These are phyloP conservation scores for Penicillium cinerascens DNA, from an alignment of 495 filamentous ascomycete species.

Conservation along the genomic window DNA sequence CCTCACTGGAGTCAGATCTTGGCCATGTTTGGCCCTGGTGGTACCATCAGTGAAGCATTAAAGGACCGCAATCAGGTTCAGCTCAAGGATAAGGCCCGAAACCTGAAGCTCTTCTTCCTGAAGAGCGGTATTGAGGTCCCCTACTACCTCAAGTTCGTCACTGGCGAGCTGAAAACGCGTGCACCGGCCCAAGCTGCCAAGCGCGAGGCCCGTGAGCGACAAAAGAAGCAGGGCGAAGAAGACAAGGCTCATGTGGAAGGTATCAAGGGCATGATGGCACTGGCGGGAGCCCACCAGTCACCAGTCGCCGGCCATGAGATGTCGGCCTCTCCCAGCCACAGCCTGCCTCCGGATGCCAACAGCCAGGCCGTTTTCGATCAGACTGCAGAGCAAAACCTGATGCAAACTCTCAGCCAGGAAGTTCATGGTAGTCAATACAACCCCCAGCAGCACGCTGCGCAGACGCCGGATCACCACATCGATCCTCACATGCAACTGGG, in stretches of 20 bases:
- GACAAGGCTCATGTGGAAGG: slow-evolving; percentile 70
- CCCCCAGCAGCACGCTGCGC: slow-evolving; percentile 30
- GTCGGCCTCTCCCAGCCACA: slow-evolving; percentile 45
- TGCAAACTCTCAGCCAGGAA: slow-evolving; percentile 48
- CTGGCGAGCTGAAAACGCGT: slow-evolving; percentile 90
- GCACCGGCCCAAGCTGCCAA: slow-evolving; percentile 78
- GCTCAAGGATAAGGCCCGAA: slow-evolving; percentile 92
- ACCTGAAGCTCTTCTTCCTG: slow-evolving; percentile 91
- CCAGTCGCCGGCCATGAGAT: slow-evolving; percentile 41
- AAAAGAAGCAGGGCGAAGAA: slow-evolving; percentile 62
- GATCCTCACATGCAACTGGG: slow-evolving; percentile 39
- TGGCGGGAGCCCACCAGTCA: slow-evolving; percentile 47
- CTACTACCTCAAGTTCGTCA: slow-evolving; percentile 85
- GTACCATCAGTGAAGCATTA: slow-evolving; percentile 76
- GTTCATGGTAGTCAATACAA: slow-evolving; percentile 42
- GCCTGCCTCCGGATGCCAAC: slow-evolving; percentile 37
- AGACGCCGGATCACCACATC: slow-evolving; percentile 33
- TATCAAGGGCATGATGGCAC: slow-evolving; percentile 65
- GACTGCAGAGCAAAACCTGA: slow-evolving; percentile 47
- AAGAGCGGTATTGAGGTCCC: slow-evolving; percentile 93
- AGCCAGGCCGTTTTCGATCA: slow-evolving; percentile 39
- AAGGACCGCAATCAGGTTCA: slow-evolving; percentile 95
- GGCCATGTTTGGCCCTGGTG: slow-evolving; percentile 78
- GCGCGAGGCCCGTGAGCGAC: slow-evolving; percentile 72
- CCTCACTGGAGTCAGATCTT: slow-evolving; percentile 97